Evolutionary conservation across 352 stramenopile genomes (phyloP).

Genomic region (Aphanomyces cochlioides): DNA sequence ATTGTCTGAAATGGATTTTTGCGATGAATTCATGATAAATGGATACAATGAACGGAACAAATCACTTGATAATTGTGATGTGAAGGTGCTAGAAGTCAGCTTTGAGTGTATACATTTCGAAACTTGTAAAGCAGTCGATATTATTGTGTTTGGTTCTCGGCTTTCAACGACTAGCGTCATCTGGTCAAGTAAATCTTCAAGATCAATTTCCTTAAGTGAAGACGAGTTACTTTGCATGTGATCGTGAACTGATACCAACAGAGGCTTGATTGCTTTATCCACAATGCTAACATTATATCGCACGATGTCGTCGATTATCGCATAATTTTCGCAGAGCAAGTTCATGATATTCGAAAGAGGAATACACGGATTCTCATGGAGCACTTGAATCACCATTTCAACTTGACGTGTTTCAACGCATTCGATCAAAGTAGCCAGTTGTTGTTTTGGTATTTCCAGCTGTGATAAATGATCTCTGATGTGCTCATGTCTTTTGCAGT

Average conservation of each 20-base stretch:
- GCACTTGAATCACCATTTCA: too few species aligned
- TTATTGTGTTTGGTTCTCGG: neutral
- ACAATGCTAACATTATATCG: neutral
- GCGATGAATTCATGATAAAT: constrained; percentile 14
- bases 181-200: constrained; percentile 3
- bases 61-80: neutral
- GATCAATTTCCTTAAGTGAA: neutral
- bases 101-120: neutral
- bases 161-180: neutral
- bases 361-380: too few species aligned
- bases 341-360: too few species aligned
- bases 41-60: constrained; percentile 15
- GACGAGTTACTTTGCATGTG: constrained; percentile 9
- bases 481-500: too few species aligned
- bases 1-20: neutral
- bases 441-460: too few species aligned
- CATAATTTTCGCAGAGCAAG: too few species aligned
- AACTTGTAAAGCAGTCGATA: constrained; percentile 2
- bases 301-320: neutral
- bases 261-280: neutral
- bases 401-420: too few species aligned
- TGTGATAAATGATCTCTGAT: too few species aligned
- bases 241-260: neutral
- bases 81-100: too few species aligned
- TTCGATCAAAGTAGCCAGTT: too few species aligned